These are phyloP conservation scores for Austroboletus festivus DNA, from an alignment of 768 basidiomycete genomes.

Conservation along the genomic window DNA sequence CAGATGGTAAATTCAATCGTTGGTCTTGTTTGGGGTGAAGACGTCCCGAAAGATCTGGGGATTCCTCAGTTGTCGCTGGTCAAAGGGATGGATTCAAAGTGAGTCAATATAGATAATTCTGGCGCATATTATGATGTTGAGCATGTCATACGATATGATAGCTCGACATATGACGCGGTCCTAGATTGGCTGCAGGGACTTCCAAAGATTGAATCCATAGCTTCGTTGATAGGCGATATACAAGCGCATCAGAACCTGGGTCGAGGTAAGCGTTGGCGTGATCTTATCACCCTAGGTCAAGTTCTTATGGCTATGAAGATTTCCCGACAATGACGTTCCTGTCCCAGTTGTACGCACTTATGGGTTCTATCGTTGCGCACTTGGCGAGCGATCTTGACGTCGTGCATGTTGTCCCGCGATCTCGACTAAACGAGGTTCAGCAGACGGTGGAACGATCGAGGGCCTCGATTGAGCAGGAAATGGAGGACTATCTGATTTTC, in stretches of 20 bases:
- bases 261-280: constrained; percentile 19
- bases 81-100: constrained; percentile 40
- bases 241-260: constrained; percentile 23
- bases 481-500: constrained; percentile 39
- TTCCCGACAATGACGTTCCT: constrained; percentile 43
- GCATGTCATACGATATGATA: constrained; percentile 5
- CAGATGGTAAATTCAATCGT: constrained; percentile 29
- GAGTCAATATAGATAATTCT: constrained; percentile 16
- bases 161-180: constrained; percentile 24
- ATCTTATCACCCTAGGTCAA: no score
- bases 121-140: not conserved
- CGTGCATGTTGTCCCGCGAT: constrained; percentile 16
- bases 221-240: constrained; percentile 22
- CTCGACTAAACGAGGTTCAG: constrained; percentile 25
- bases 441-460: constrained; percentile 34
- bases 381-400: constrained; percentile 7
- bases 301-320: no score
- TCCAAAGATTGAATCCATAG: constrained; percentile 14
- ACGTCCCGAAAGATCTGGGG: constrained; percentile 13
- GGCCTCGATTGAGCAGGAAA: constrained; percentile 34
- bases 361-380: constrained; percentile 31
- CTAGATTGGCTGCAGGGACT: constrained; percentile 26
- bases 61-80: constrained; percentile 37
- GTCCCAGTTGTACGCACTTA: constrained; percentile 46
- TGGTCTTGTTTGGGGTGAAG: constrained; percentile 28